These are phyloP conservation scores for Metschnikowia drakensbergensis DNA, from an alignment of 805 yeast genomes.

Conservation along the genomic window DNA sequence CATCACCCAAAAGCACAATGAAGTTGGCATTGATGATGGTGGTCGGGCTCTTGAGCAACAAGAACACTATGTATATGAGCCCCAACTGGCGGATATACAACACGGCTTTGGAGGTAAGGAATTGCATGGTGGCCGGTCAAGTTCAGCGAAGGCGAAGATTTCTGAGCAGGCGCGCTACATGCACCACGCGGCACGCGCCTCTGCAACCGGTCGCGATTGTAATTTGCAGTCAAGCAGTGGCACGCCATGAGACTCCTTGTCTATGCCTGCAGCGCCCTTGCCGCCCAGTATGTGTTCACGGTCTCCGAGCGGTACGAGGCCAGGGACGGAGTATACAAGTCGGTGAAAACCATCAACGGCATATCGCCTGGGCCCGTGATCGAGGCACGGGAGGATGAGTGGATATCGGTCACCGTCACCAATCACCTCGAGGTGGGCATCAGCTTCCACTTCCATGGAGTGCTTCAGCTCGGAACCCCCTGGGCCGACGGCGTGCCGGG, in stretches of 20 bases:
- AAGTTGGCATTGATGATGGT: conserved; percentile 43
- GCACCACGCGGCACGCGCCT: neutral
- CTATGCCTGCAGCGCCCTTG: conserved; percentile 19
- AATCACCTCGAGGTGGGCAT: conserved; percentile 39
- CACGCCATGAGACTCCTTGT: neutral
- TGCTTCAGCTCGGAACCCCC: conserved; percentile 43
- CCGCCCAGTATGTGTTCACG: conserved; percentile 8
- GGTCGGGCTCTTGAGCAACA: conserved; percentile 47
- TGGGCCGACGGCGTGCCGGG: conserved; percentile 51
- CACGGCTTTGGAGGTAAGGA: conserved; percentile 48
- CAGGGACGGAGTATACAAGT: conserved; percentile 34
- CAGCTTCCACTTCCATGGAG: conserved; percentile 53
- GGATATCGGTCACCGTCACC: conserved; percentile 32
- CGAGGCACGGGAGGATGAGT: conserved; percentile 30
- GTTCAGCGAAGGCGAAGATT: no score
- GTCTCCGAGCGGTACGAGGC: conserved; percentile 11
- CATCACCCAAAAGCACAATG: conserved; percentile 51
- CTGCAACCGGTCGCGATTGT: conserved; percentile 2
- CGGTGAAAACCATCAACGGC: conserved; percentile 38
- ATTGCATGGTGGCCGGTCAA: conserved; percentile 36
- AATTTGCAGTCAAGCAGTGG: neutral
- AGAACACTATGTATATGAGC: conserved; percentile 42
- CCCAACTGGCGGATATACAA: conserved; percentile 46
- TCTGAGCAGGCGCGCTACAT: no score
- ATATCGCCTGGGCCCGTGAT: conserved; percentile 50